These are phyloP conservation scores for Cutaneotrichosporon sp. DNA, from an alignment of 1,284 basidiomycete genomes.

Conservation along the genomic window DNA sequence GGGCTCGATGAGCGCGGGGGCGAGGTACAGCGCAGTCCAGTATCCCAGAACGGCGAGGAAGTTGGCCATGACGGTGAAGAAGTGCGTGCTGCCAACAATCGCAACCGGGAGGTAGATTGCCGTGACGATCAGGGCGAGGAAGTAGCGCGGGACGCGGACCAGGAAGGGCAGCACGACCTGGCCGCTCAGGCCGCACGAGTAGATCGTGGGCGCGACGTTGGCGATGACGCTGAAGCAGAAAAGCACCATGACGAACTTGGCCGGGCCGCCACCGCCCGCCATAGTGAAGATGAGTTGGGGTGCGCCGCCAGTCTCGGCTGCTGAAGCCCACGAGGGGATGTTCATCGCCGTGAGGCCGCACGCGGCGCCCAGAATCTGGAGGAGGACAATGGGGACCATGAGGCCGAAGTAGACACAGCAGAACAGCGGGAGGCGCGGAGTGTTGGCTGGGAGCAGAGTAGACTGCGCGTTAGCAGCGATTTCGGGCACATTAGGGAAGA, in stretches of 20 bases:
- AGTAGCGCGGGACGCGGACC: constrained; percentile 67
- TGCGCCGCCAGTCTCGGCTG: constrained; percentile 59
- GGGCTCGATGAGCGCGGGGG: constrained; percentile 42
- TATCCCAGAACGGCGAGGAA: constrained; percentile 48
- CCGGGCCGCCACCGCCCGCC: constrained; percentile 57
- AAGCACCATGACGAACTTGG: constrained; percentile 75
- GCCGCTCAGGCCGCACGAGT: constrained; percentile 74
- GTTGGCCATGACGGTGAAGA: constrained; percentile 42
- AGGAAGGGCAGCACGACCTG: constrained; percentile 67
- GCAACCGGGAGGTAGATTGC: constrained; percentile 58
- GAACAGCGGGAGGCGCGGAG: constrained; percentile 54
- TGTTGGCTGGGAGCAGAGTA: constrained; percentile 46
- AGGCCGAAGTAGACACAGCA: constrained; percentile 69
- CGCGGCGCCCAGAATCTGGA: constrained; percentile 69
- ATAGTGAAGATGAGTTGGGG: constrained; percentile 72
- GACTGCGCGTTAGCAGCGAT: constrained; percentile 53
- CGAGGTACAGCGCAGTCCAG: constrained; percentile 47
- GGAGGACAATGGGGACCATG: constrained; percentile 60
- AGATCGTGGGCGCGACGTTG: constrained; percentile 77
- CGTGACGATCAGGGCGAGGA: constrained; percentile 74
- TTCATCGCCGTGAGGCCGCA: constrained; percentile 51
- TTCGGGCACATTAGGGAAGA: constrained; percentile 7
- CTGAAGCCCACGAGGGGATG: constrained; percentile 64
- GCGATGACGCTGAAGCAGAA: constrained; percentile 61
- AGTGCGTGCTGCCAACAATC: constrained; percentile 37